Evolutionary conservation across 306 rosid species (phyloP).

Genomic region (Lathyrus oleraceus): DNA sequence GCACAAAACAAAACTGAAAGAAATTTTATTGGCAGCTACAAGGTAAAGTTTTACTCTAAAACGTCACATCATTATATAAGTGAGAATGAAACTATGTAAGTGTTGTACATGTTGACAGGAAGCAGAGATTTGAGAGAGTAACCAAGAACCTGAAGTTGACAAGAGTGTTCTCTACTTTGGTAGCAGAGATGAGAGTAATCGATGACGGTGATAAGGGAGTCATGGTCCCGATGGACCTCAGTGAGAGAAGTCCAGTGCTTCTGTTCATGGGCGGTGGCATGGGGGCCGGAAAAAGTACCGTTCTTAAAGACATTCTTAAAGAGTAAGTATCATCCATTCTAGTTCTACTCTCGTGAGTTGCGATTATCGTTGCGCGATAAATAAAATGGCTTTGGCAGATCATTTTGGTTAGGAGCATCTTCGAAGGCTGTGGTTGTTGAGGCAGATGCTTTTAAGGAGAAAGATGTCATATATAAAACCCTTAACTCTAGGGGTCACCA

Average conservation of each 20-base stretch:
- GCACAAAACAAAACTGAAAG: constrained; percentile 53
- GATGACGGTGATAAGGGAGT: constrained; percentile 46
- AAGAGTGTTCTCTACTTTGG: constrained; percentile 69
- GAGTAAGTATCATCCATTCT: constrained; percentile 44
- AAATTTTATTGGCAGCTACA: constrained; percentile 62
- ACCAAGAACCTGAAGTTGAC: constrained; percentile 58
- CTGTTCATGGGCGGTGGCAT: constrained; percentile 96
- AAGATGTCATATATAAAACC: constrained; percentile 69
- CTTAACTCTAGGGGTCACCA: constrained; percentile 74
- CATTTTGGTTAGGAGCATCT: constrained; percentile 71
- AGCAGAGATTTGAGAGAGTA: constrained; percentile 69
- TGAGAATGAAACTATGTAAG: not conserved
- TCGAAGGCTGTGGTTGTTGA: constrained; percentile 71
- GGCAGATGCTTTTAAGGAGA: constrained; percentile 96
- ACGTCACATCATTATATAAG: not conserved
- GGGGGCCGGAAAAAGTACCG: constrained; percentile 99
- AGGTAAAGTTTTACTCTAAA: constrained; percentile 47
- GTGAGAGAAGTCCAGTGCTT: constrained; percentile 77
- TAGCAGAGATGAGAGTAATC: constrained; percentile 78
- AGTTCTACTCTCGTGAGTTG: not conserved
- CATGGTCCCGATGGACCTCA: constrained; percentile 54
- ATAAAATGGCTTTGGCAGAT: constrained; percentile 43
- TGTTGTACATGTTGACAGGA: constrained; percentile 35
- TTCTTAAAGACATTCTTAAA: constrained; percentile 74
- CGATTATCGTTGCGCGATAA: not conserved